Percentiles rank a stretch among this genome's conserved stretches.
Conservation (phyloP, 1,284 basidiomycete genomes). For the Peniophora sp. region DNA sequence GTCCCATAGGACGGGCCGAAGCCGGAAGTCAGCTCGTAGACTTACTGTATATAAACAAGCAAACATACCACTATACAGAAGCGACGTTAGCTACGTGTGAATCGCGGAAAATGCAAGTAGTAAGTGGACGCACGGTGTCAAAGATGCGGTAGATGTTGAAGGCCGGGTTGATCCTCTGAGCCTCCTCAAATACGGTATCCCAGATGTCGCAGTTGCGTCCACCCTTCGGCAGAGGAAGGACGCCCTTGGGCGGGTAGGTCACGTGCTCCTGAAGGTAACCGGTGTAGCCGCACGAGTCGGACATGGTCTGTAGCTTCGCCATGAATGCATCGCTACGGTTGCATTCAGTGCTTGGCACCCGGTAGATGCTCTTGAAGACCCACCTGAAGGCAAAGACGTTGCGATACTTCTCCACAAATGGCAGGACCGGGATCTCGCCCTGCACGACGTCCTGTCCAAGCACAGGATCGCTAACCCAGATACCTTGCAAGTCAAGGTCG, state of each 20-base stretch:
- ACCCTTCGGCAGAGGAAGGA: constrained; percentile 52
- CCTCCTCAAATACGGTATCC: constrained; percentile 52
- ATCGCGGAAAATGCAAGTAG: not conserved
- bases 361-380: constrained; percentile 10
- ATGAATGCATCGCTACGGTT: constrained; percentile 48
- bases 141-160: constrained; percentile 74
- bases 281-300: constrained; percentile 51
- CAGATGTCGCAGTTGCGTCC: constrained; percentile 58
- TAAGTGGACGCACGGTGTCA: constrained; percentile 38
- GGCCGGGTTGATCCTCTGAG: constrained; percentile 58
- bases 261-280: constrained; percentile 55
- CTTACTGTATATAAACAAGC: no score
- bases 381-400: constrained; percentile 56
- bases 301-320: constrained; percentile 42
- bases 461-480: constrained; percentile 60
- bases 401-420: constrained; percentile 56
- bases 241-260: constrained; percentile 54
- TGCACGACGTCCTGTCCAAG: constrained; percentile 53
- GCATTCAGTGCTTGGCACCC: constrained; percentile 2
- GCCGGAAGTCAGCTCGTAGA: no score
- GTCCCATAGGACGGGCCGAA: constrained; percentile 65
- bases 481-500: constrained; percentile 49
- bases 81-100: no score
- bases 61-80: no score
- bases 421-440: constrained; percentile 51